phyloP scores from a whole-genome alignment of 176 grass and related monocot species.

The Stipa capillata region DNA sequence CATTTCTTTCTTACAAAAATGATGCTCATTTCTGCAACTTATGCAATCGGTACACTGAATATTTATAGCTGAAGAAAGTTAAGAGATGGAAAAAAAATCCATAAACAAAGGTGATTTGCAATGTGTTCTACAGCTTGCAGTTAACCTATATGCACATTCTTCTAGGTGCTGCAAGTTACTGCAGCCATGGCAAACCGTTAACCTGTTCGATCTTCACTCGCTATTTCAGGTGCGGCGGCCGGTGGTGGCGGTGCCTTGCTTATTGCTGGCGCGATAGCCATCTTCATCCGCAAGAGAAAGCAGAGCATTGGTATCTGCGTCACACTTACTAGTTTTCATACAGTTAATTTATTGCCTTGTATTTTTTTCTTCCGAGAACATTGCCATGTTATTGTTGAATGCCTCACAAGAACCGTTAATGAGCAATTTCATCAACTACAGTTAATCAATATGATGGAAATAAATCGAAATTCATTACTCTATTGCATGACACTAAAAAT shows the following conservation, averaged over 20 bases:
- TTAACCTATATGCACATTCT: background rate
- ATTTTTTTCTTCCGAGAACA: too few species aligned
- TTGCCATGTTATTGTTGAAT: too few species aligned
- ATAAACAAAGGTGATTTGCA: background rate
- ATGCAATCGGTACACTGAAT: background rate
- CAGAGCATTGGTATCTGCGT: background rate
- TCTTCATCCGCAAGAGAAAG: conserved; percentile 35
- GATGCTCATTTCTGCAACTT: too few species aligned
- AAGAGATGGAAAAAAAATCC: background rate
- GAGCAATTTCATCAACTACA: background rate
- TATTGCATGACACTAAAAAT: background rate
- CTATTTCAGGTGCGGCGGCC: conserved; percentile 14
- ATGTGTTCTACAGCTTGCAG: background rate
- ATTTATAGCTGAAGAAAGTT: background rate
- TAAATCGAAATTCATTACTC: background rate
- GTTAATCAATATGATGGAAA: too few species aligned
- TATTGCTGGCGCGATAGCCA: background rate
- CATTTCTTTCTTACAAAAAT: too few species aligned
- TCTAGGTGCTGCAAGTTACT: background rate
- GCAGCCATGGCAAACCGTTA: background rate
- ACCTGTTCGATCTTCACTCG: background rate
- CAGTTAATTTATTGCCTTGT: background rate
- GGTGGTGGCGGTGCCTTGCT: background rate
- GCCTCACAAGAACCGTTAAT: background rate
- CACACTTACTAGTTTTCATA: background rate